phyloP scores from a whole-genome alignment of 2,329 filamentous ascomycete genomes.

The Pestalotiopsis sp. region DNA sequence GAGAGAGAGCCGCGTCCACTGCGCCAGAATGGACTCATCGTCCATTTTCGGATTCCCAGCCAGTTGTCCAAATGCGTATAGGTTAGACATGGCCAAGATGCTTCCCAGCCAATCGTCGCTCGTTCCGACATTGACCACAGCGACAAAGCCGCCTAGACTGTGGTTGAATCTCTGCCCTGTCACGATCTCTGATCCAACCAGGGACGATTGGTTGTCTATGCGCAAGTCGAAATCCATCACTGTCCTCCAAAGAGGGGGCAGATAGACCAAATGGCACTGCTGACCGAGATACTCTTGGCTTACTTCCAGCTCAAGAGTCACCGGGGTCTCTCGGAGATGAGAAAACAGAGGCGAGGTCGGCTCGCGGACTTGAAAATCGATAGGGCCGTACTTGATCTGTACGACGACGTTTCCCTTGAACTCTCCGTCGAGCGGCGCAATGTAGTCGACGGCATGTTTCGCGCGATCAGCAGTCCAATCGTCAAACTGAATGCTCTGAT shows the following conservation, averaged over 20 bases:
- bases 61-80: slow-evolving; percentile 70
- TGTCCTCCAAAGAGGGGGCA: slow-evolving; percentile 69
- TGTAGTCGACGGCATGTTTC: slow-evolving; percentile 70
- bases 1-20: slow-evolving; percentile 73
- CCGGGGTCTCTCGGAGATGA: slow-evolving; percentile 43
- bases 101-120: slow-evolving; percentile 71
- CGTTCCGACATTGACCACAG: slow-evolving; percentile 68
- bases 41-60: slow-evolving; percentile 64
- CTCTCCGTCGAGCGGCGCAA: slow-evolving; percentile 62
- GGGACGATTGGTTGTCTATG: slow-evolving; percentile 57
- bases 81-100: slow-evolving; percentile 71
- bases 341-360: slow-evolving; percentile 67
- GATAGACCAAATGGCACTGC: slow-evolving; percentile 69
- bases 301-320: slow-evolving; percentile 67
- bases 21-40: slow-evolving; percentile 54
- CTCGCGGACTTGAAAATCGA: slow-evolving; percentile 75
- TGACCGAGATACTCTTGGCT: slow-evolving; percentile 74
- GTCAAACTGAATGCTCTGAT: slow-evolving; percentile 55
- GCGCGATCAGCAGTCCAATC: slow-evolving; percentile 71
- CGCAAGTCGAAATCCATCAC: slow-evolving; percentile 69
- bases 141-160: slow-evolving; percentile 63
- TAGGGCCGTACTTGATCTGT: slow-evolving; percentile 75
- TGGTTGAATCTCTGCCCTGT: slow-evolving; percentile 61
- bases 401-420: slow-evolving; percentile 74
- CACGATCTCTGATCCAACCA: slow-evolving; percentile 60